Conservation (phyloP, 139 green algal genomes). For the Bryopsis sp. region DNA sequence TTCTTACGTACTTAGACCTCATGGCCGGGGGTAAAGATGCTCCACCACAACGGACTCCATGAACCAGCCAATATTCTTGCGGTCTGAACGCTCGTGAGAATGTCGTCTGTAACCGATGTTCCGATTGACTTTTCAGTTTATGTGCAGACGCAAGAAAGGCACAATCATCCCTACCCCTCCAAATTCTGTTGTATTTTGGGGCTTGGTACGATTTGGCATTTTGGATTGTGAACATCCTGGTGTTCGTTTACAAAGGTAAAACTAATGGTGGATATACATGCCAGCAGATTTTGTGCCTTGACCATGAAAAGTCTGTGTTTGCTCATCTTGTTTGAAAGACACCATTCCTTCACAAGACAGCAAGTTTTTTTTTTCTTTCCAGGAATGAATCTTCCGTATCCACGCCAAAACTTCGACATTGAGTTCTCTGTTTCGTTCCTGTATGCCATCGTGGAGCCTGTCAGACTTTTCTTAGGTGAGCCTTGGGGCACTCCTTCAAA, state of each 20-base stretch:
- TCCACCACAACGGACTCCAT: too few species aligned
- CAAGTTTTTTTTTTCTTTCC: conserved; percentile 11
- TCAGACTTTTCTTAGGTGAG: conserved; percentile 40
- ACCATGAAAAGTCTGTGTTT: too few species aligned
- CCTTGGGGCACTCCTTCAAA: too few species aligned
- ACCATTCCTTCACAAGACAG: too few species aligned
- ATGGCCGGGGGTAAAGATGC: too few species aligned
- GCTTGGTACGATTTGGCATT: conserved; percentile 41
- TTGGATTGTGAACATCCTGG: conserved; percentile 39
- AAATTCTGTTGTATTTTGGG: conserved; percentile 49
- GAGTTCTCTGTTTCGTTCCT: conserved; percentile 44
- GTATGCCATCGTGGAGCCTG: conserved; percentile 40
- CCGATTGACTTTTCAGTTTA: neutral
- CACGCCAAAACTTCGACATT: conserved; percentile 34
- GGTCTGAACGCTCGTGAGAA: too few species aligned
- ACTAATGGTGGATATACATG: too few species aligned
- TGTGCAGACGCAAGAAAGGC: conserved; percentile 17
- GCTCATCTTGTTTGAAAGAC: too few species aligned
- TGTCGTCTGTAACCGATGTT: too few species aligned
- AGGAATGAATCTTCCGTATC: conserved; percentile 43
- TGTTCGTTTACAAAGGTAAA: conserved; percentile 48
- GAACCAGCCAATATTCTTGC: too few species aligned
- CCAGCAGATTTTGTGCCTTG: too few species aligned
- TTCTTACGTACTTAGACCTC: too few species aligned
- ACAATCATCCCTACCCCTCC: conserved; percentile 34